Conservation (phyloP, 2,329 filamentous ascomycete genomes). For the Exserohilum rostratum region DNA sequence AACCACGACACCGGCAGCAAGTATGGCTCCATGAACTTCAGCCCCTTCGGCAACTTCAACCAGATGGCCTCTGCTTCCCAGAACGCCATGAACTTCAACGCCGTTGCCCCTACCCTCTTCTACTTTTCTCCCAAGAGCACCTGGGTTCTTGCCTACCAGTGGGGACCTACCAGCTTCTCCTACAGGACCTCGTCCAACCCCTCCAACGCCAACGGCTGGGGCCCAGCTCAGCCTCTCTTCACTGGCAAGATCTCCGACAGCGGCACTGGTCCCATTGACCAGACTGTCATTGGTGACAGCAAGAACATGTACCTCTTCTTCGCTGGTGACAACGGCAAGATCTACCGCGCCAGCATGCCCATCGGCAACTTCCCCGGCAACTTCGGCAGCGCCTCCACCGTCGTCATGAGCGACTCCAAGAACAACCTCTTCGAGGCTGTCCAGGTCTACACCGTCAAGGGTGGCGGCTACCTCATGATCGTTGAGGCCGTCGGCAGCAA, state of each 20-base stretch:
- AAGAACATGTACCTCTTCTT: constrained; percentile 72
- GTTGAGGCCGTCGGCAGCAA: constrained; percentile 65
- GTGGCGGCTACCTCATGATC: constrained; percentile 66
- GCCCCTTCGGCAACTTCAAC: constrained; percentile 60
- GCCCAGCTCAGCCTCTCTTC: constrained; percentile 61
- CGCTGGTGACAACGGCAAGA: constrained; percentile 68
- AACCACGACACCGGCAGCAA: constrained; percentile 51
- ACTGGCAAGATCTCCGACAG: constrained; percentile 59
- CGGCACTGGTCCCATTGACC: constrained; percentile 65
- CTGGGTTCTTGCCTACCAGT: constrained; percentile 72
- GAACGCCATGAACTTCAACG: constrained; percentile 54
- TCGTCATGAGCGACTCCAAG: constrained; percentile 59
- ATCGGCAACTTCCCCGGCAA: constrained; percentile 65
- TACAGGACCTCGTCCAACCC: constrained; percentile 66
- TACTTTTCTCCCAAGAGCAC: constrained; percentile 65
- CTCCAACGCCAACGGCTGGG: constrained; percentile 64
- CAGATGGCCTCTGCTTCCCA: constrained; percentile 60
- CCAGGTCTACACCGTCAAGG: constrained; percentile 67
- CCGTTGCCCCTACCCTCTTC: constrained; percentile 68
- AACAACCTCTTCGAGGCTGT: constrained; percentile 70
- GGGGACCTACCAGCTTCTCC: constrained; percentile 64
- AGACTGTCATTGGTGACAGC: constrained; percentile 67
- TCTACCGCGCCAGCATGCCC: constrained; percentile 69
- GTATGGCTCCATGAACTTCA: constrained; percentile 67
- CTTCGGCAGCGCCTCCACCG: constrained; percentile 60